A percentile compares a stretch with the other conserved stretches of the same genome.
These are phyloP conservation scores for Corrigiola litoralis DNA, from an alignment of 179 eudicot genomes.

Conservation along the genomic window DNA sequence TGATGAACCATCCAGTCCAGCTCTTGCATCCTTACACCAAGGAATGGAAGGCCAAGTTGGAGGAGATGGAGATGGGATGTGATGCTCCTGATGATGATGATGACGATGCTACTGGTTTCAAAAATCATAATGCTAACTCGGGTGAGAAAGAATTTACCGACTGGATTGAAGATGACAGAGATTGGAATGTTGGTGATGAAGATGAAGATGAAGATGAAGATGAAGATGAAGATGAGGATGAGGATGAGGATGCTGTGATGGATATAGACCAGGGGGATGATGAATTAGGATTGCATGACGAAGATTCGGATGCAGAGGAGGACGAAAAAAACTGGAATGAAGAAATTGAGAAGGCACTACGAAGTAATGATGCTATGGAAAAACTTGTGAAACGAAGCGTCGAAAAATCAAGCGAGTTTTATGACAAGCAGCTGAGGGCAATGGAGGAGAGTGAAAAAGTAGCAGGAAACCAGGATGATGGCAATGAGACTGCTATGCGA, in stretches of 20 bases:
- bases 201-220: slow-evolving; percentile 28
- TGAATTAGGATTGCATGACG: slow-evolving; percentile 36
- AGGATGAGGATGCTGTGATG: slow-evolving; percentile 36
- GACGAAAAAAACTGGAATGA: slow-evolving; percentile 65
- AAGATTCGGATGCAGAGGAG: slow-evolving; percentile 51
- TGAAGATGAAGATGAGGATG: not conserved
- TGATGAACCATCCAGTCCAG: slow-evolving; percentile 69
- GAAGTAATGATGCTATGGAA: slow-evolving; percentile 80
- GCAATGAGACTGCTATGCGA: slow-evolving; percentile 57
- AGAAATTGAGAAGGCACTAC: slow-evolving; percentile 72
- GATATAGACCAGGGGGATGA: slow-evolving; percentile 47
- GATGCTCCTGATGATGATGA: slow-evolving; percentile 88
- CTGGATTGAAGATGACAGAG: slow-evolving; percentile 69
- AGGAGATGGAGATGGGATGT: slow-evolving; percentile 96
- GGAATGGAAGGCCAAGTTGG: slow-evolving; percentile 96
- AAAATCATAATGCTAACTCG: slow-evolving; percentile 9
- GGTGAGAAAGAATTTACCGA: slow-evolving; percentile 47
- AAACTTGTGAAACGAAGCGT: slow-evolving; percentile 47
- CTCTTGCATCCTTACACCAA: slow-evolving; percentile 90
- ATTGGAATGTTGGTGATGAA: slow-evolving; percentile 24
- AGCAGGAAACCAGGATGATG: slow-evolving; percentile 22
- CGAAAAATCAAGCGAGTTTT: slow-evolving; percentile 34
- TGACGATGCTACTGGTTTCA: slow-evolving; percentile 16
- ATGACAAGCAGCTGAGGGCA: slow-evolving; percentile 42
- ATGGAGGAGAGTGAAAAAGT: slow-evolving; percentile 27